Evolutionary conservation across 352 stramenopile genomes (phyloP), one percentile per base, ranked within the genome.

Genomic region (Thraustochytrium sp.): DNA sequence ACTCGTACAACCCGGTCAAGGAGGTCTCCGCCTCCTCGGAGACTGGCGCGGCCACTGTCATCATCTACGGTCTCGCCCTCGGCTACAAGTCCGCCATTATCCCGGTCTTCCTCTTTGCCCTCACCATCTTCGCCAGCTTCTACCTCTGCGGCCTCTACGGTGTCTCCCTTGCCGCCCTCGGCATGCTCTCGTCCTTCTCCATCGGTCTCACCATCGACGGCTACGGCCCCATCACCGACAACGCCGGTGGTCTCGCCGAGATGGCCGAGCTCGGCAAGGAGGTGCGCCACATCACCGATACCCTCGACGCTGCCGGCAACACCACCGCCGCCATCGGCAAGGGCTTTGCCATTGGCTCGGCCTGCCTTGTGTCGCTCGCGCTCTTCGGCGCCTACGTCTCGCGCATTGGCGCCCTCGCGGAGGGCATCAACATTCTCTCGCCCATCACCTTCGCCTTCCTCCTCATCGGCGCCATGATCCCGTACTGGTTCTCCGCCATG

Each of bases 31-130:
- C 98, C 86, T 93, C 93, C 82, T 99, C 95, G 87, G 97, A 98
- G 90, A 99, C 96, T 87, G 97, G 97, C 86, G 93, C 96, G 65
- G 97, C 97, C 59, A 99, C 97, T 76, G 98, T 99, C 91, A 98
- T 99, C 90, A 99, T 99, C 88, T 98, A 98, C 88, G 97, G 97
- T 88, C 95, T 99, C 89, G 95, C 96, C 56, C 93, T 99, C 80
- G 97, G 97, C 84, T 99, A 98, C 93, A 98, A 99, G 89, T 99
- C 96, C 87, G 95, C 94, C 63, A 98, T 99, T 83, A 97, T 99
- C 84, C 97, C 97, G 73, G 98, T 99, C 80, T 94, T 98, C 77
- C 92, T 98, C 54, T 96, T 99, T 73, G 94, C 96, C n/a, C 83
- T 97, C 82, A 96, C 97, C 78, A 93, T 99, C 84, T 99, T 98